Evolutionary conservation across 2,329 filamentous ascomycete genomes (phyloP).

Genomic region (Thermochaetoides dissita): DNA sequence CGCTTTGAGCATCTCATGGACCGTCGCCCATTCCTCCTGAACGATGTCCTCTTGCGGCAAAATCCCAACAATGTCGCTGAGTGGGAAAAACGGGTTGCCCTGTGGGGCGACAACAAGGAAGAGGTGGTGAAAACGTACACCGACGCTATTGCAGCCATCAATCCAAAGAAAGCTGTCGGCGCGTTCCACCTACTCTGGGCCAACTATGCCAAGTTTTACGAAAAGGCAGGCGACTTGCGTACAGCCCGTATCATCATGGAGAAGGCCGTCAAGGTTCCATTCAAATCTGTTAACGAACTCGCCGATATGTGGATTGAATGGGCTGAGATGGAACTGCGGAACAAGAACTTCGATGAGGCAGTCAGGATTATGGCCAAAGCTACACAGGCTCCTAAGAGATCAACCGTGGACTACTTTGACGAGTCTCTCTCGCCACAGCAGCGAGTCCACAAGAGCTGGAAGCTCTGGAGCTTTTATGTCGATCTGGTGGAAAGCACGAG

Average conservation of each 20-base stretch:
- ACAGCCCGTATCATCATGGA: slow-evolving; percentile 90
- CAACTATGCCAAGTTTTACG: slow-evolving; percentile 95
- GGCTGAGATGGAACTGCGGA: slow-evolving; percentile 94
- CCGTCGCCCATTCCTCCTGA: slow-evolving; percentile 83
- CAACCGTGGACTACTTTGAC: slow-evolving; percentile 98
- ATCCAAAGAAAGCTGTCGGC: slow-evolving; percentile 86
- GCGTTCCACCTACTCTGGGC: slow-evolving; percentile 92
- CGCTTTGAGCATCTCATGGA: slow-evolving; percentile 98
- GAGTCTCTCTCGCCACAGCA: slow-evolving; percentile 88
- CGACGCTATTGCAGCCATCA: slow-evolving; percentile 80
- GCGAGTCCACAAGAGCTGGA: slow-evolving; percentile 97
- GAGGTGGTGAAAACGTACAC: slow-evolving; percentile 93
- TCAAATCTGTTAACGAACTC: slow-evolving; percentile 91
- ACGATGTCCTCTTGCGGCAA: slow-evolving; percentile 86
- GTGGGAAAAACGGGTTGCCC: slow-evolving; percentile 90
- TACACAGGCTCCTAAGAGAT: slow-evolving; percentile 88
- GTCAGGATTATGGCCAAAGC: slow-evolving; percentile 95
- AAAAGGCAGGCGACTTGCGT: slow-evolving; percentile 67
- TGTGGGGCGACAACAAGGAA: slow-evolving; percentile 86
- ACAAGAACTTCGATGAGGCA: slow-evolving; percentile 90
- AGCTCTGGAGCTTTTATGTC: slow-evolving; percentile 98
- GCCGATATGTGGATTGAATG: slow-evolving; percentile 99
- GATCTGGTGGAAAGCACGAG: slow-evolving; percentile 92
- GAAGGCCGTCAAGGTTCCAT: slow-evolving; percentile 94
- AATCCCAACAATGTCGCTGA: slow-evolving; percentile 93